Percentiles rank a stretch among this genome's conserved stretches.
Conservation (phyloP, 495 filamentous ascomycete genomes). For the Clavariopsis aquatica region DNA sequence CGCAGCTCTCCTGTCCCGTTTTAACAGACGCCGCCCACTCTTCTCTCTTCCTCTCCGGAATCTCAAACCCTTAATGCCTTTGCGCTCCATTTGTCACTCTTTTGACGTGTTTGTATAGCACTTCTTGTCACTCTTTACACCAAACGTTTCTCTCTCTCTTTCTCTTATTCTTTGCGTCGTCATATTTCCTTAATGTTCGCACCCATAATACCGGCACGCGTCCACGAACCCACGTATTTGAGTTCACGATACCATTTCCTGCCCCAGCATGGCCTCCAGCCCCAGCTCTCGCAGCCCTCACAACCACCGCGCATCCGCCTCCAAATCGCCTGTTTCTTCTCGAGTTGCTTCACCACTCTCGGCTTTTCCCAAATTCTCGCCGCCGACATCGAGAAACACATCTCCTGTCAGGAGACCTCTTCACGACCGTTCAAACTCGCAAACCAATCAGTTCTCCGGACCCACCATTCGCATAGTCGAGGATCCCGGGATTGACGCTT, state of each 20-base stretch:
- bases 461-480: conserved; percentile 52
- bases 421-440: conserved; percentile 58
- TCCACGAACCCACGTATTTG: conserved; percentile 18
- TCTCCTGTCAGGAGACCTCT: conserved; percentile 50
- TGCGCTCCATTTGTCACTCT: conserved; percentile 39
- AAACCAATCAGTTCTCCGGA: conserved; percentile 55
- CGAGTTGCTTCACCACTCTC: conserved; percentile 21
- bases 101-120: conserved; percentile 37
- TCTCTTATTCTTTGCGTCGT: conserved; percentile 39
- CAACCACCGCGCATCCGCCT: conserved; percentile 9
- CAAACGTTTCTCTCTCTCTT: conserved; percentile 29
- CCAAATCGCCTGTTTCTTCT: conserved; percentile 13
- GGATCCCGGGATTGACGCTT: conserved; percentile 27
- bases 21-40: conserved; percentile 39
- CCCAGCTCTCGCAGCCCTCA: neutral
- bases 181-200: conserved; percentile 38
- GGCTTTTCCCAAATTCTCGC: conserved; percentile 30
- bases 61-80: conserved; percentile 40
- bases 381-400: conserved; percentile 28
- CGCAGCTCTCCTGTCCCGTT: conserved; percentile 32
- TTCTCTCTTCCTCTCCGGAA: conserved; percentile 28
- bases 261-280: conserved; percentile 37
- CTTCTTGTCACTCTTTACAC: conserved; percentile 41
- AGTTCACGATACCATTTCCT: conserved; percentile 17
- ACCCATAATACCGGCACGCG: conserved; percentile 8